Evolutionary conservation across 164 flowering plant genomes (phyloP), one percentile per base, ranked within the genome.

Genomic region (Chloranthus sessilifolius): DNA sequence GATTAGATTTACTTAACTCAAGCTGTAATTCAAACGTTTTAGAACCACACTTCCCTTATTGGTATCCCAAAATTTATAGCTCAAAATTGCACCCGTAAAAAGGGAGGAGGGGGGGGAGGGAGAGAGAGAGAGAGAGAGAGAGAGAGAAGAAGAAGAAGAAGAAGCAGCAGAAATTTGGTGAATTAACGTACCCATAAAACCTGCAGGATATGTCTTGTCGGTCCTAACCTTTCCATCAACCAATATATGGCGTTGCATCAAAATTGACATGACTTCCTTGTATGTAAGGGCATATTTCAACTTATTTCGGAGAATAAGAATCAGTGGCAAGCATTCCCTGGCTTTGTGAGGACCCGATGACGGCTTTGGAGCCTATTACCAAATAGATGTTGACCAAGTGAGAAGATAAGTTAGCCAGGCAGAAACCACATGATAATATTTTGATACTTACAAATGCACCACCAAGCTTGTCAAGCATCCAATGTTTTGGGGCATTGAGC

Each of bases 401-500:
- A 43, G 8, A 8, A 1, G 29, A 22, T 0, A 1, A 14, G 10
- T 16, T 42, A 1, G 16, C 19, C 11, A 40, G 24, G 15, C 15
- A 27, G 28, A 4, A 17, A 19, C 20, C 34, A 51, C 8, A n/a
- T 6, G 28, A 36, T 15, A 41, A 9, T n/a, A 47, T 1, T 27
- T 12, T 1, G 0, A 25, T n/a, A 57, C 84, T 69, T 66, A 79
- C 84, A 70, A 79, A 79, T 43, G 84, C 85, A 52, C 81, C 85
- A 20, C 84, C 84, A 62, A 79, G 81, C 46, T 79, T 79, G 60
- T 76, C 84, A 43, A 79, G 73, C 84, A 79, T 79, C 81, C 81
- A 79, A 63, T 79, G 84, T 49, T 68, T 74, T 0, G 84, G 84
- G 52, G 84, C 85, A 79, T 79, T 79, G 67, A 79, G 81, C 81